These are phyloP conservation scores for Malus hybrid DNA, from an alignment of 331 rosid genomes.

Conservation along the genomic window DNA sequence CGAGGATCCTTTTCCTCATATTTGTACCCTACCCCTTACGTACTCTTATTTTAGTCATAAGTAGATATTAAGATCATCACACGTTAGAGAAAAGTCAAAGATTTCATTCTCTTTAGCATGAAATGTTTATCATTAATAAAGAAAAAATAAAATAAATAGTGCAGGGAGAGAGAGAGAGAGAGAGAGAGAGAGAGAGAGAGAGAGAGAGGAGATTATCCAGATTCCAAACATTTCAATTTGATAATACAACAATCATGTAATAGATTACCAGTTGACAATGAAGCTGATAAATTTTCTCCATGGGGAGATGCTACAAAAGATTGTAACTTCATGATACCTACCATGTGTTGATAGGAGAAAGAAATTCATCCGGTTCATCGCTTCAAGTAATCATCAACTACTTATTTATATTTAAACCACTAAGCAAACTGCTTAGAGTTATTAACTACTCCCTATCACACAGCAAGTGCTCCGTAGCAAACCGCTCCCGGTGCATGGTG, in stretches of 20 bases:
- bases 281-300: conserved; percentile 67
- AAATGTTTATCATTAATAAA: conserved; percentile 7
- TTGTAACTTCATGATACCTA: neutral
- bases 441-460: conserved; percentile 10
- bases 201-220: neutral
- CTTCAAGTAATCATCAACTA: conserved; percentile 37
- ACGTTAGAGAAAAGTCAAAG: neutral
- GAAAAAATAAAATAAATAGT: neutral
- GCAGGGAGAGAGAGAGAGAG: neutral
- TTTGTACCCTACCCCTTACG: neutral
- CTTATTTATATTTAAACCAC: conserved; percentile 27
- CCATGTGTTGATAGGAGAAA: conserved; percentile 23
- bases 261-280: conserved; percentile 38
- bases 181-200: neutral
- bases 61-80: neutral
- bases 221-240: neutral
- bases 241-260: neutral
- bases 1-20: no score
- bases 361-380: conserved; percentile 78
- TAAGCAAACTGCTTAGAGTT: neutral
- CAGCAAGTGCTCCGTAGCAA: conserved; percentile 66
- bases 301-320: conserved; percentile 11
- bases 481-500: conserved; percentile 41
- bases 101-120: conserved; percentile 1
- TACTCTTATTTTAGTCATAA: neutral